These are phyloP conservation scores for Beta corolliflora DNA, from an alignment of 179 eudicot genomes.

Conservation along the genomic window DNA sequence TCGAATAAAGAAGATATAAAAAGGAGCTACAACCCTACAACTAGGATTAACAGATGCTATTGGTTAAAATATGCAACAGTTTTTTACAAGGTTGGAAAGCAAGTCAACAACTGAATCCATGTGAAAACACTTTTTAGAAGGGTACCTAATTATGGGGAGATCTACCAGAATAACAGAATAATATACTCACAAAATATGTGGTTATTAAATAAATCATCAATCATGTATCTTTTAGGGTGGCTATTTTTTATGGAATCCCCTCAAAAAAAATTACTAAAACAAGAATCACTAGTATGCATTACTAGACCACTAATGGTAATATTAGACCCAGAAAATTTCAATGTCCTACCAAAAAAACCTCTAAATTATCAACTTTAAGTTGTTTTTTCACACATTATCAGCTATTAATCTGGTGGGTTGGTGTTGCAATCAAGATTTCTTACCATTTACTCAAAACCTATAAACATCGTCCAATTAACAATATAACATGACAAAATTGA, in stretches of 20 bases:
- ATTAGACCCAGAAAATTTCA: too few relatives aligned
- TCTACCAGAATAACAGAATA: background rate
- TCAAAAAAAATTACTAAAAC: background rate
- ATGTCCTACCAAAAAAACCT: background rate
- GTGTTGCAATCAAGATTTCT: slow-evolving; percentile 7
- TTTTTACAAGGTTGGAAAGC: background rate
- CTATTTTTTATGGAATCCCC: too few relatives aligned
- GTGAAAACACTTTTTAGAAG: background rate
- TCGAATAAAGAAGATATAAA: background rate
- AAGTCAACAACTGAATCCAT: background rate
- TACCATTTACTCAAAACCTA: background rate
- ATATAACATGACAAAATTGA: background rate
- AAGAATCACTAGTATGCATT: background rate
- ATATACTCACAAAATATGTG: background rate
- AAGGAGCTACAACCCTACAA: background rate
- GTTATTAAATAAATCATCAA: background rate
- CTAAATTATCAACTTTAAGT: background rate
- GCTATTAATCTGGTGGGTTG: background rate
- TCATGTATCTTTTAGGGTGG: too few relatives aligned
- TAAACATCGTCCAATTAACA: background rate
- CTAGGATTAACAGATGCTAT: background rate
- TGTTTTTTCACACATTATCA: background rate
- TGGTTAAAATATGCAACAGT: background rate
- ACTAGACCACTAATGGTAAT: background rate
- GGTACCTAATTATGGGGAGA: background rate